Evolutionary conservation across 2,329 filamentous ascomycete genomes (phyloP).

Genomic region (Pseudomassariella vexata): DNA sequence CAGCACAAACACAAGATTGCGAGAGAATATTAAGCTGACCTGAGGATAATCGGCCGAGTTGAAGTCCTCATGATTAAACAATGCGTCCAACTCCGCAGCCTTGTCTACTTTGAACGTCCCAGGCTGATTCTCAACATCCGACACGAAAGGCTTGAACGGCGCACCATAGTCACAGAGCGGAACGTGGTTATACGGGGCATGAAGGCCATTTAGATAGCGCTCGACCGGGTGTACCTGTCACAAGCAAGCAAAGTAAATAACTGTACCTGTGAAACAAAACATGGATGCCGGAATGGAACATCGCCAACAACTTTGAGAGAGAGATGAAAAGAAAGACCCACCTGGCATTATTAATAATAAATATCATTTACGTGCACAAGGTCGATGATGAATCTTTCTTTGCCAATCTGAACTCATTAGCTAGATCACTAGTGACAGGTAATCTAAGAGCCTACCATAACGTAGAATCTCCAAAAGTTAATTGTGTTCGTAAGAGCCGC

Average conservation of each 20-base stretch:
- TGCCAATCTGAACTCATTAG: no score
- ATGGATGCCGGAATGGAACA: neutral
- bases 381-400: neutral
- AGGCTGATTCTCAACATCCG: neutral
- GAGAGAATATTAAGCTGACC: no score
- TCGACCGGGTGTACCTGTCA: neutral
- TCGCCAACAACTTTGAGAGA: no score
- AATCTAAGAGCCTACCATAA: no score
- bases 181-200: neutral
- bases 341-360: neutral
- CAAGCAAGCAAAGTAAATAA: no score
- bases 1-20: no score
- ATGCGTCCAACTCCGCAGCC: neutral
- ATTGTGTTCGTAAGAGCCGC: neutral
- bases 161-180: neutral
- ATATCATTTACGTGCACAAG: neutral
- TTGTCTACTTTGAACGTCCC: neutral
- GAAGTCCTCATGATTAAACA: neutral
- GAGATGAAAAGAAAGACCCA: no score
- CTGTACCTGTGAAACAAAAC: no score
- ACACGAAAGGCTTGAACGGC: neutral
- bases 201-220: neutral
- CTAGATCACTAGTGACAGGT: no score
- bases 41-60: neutral
- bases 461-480: neutral